A percentile compares a stretch with the other conserved stretches of the same genome.
Conservation (phyloP, 1,284 basidiomycete genomes). For the Tilletia caries region DNA sequence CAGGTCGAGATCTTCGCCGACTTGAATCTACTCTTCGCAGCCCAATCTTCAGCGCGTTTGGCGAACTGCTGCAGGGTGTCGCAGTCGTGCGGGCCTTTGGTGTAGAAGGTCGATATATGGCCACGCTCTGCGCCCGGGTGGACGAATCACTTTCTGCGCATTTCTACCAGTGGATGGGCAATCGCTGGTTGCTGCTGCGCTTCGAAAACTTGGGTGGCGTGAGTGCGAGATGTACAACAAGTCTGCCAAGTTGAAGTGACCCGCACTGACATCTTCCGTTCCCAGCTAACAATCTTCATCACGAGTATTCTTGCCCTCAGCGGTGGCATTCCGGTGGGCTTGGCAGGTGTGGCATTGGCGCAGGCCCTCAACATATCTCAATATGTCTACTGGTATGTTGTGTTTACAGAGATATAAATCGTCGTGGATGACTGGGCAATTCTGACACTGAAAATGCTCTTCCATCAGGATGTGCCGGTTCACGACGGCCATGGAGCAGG, state of each 20-base stretch:
- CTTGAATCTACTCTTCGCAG: slow-evolving; percentile 50
- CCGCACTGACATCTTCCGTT: not conserved
- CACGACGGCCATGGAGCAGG: slow-evolving; percentile 18
- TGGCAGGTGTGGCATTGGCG: slow-evolving; percentile 33
- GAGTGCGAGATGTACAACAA: not conserved
- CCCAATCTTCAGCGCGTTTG: slow-evolving; percentile 53
- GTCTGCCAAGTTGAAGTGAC: not conserved
- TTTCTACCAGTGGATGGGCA: slow-evolving; percentile 12
- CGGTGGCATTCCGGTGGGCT: slow-evolving; percentile 27
- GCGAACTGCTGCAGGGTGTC: slow-evolving; percentile 56
- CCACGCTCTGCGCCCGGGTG: slow-evolving; percentile 41
- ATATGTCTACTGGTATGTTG: slow-evolving; percentile 55
- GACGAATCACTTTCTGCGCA: slow-evolving; percentile 55
- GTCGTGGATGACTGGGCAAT: not conserved
- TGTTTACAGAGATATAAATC: not conserved
- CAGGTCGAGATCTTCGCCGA: slow-evolving; percentile 57
- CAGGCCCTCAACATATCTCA: slow-evolving; percentile 45
- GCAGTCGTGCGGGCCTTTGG: slow-evolving; percentile 60
- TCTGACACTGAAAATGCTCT: not conserved
- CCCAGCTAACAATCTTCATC: not conserved
- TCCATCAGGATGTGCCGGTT: slow-evolving; percentile 18
- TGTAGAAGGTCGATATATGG: slow-evolving; percentile 56
- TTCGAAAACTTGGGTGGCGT: slow-evolving; percentile 7
- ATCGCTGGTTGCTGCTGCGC: slow-evolving; percentile 9
- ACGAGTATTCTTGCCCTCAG: not conserved